Evolutionary conservation across 768 basidiomycete species (phyloP).

Genomic region (Phaeolepiota aurea): DNA sequence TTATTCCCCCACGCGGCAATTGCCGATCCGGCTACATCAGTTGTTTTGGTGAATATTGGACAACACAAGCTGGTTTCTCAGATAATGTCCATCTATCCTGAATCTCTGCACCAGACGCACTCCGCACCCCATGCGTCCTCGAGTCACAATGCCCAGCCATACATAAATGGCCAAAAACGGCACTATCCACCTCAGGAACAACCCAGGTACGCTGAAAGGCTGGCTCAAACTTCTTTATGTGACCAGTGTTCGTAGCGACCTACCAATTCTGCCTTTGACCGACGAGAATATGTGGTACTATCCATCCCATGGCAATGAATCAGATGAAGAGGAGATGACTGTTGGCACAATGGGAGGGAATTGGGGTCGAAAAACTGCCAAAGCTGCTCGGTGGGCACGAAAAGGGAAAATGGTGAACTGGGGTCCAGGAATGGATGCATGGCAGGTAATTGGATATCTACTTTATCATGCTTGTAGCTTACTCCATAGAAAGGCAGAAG

Average conservation of each 20-base stretch:
- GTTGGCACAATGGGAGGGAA: constrained; percentile 54
- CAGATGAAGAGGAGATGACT: constrained; percentile 48
- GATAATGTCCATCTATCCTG: no score
- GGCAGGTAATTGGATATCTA: constrained; percentile 52
- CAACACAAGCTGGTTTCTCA: no score
- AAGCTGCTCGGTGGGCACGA: constrained; percentile 76
- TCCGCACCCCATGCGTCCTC: constrained; percentile 13
- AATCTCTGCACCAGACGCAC: constrained; percentile 11
- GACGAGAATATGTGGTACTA: constrained; percentile 82
- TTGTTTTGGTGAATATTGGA: no score
- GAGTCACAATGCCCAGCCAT: constrained; percentile 9
- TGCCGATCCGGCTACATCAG: neutral
- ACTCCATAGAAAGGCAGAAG: constrained; percentile 53
- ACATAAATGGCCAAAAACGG: constrained; percentile 20
- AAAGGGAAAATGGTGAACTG: constrained; percentile 76
- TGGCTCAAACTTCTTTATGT: constrained; percentile 5
- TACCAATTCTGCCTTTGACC: constrained; percentile 42
- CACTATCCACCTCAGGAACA: constrained; percentile 6
- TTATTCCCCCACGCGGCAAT: neutral
- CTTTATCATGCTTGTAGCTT: constrained; percentile 4
- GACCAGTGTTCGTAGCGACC: constrained; percentile 17
- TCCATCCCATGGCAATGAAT: constrained; percentile 67
- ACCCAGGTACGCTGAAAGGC: neutral
- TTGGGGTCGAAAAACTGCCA: constrained; percentile 75
- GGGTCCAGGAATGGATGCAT: constrained; percentile 80